These are phyloP conservation scores for Cadophora sp. DNA, from an alignment of 2,329 filamentous ascomycete species.

Conservation along the genomic window DNA sequence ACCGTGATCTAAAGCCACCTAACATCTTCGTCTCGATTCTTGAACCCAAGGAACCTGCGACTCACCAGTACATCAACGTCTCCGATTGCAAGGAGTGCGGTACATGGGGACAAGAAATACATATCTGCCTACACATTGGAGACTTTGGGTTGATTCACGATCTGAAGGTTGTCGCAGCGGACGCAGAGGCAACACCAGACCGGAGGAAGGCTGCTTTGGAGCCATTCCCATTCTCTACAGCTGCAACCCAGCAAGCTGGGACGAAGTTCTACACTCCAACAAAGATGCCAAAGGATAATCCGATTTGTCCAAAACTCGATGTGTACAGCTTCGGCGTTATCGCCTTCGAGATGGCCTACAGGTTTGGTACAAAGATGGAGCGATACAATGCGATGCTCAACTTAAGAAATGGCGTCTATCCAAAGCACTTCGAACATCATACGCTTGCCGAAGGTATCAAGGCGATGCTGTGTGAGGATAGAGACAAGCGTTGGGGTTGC, in stretches of 20 bases:
- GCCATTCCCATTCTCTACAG: slow-evolving; percentile 14
- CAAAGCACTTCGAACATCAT: slow-evolving; percentile 37
- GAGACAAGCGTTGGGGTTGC: slow-evolving; percentile 25
- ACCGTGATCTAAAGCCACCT: slow-evolving; percentile 72
- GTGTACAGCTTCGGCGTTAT: slow-evolving; percentile 68
- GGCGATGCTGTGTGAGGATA: slow-evolving; percentile 23
- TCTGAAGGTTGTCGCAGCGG: slow-evolving; percentile 25
- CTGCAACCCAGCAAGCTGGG: slow-evolving; percentile 54
- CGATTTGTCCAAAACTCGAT: slow-evolving; percentile 60
- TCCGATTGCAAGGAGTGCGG: slow-evolving; percentile 50
- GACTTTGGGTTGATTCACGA: slow-evolving; percentile 65
- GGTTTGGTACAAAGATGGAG: slow-evolving; percentile 58
- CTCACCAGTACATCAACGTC: slow-evolving; percentile 54
- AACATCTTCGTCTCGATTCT: slow-evolving; percentile 69
- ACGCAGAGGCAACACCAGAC: not conserved
- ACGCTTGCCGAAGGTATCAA: slow-evolving; percentile 38
- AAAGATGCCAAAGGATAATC: slow-evolving; percentile 26
- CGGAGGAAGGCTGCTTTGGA: slow-evolving; percentile 9
- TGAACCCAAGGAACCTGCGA: slow-evolving; percentile 41
- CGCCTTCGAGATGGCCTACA: slow-evolving; percentile 65
- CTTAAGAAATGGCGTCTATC: slow-evolving; percentile 42
- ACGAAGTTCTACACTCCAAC: slow-evolving; percentile 65
- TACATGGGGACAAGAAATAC: slow-evolving; percentile 44
- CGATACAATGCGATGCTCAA: slow-evolving; percentile 51
- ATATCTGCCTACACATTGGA: slow-evolving; percentile 66